These are phyloP conservation scores for Medicago ruthenica DNA, from an alignment of 306 rosid species.

Conservation along the genomic window DNA sequence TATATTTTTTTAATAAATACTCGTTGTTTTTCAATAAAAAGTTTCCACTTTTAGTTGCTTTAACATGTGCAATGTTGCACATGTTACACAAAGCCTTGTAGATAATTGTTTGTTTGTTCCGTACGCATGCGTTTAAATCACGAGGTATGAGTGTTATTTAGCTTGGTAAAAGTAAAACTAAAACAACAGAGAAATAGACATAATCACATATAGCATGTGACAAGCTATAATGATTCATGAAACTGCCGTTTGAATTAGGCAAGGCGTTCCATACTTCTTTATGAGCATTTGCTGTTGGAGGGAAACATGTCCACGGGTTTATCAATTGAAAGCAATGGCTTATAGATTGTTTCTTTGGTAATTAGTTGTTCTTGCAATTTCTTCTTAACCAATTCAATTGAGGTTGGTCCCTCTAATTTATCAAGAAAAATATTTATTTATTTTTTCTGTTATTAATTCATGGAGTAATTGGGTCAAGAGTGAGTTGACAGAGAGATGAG, in stretches of 20 bases:
- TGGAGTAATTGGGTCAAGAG: not conserved
- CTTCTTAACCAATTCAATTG: not conserved
- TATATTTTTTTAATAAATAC: too few relatives aligned
- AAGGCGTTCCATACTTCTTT: conserved; percentile 1
- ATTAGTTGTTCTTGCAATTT: conserved; percentile 7
- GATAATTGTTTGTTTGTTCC: not conserved
- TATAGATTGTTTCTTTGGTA: conserved; percentile 8
- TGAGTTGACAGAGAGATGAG: not conserved
- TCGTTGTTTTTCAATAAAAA: too few relatives aligned
- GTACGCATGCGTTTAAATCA: conserved; percentile 37
- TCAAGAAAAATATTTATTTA: not conserved
- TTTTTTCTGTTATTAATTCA: not conserved
- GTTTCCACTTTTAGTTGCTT: too few relatives aligned
- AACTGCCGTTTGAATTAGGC: conserved; percentile 19
- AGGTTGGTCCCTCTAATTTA: conserved; percentile 5
- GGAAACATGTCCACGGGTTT: conserved; percentile 14
- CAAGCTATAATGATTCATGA: conserved; percentile 10
- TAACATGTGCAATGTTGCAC: too few relatives aligned
- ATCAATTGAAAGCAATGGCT: conserved; percentile 28
- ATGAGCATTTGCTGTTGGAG: conserved; percentile 10
- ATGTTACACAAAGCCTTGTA: too few relatives aligned
- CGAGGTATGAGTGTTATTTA: not conserved
- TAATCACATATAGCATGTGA: not conserved
- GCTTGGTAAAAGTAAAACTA: not conserved
- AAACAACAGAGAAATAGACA: not conserved